Evolutionary conservation across 106 monocot genomes (phyloP).

Genomic region (Dioscorea zingiberensis): DNA sequence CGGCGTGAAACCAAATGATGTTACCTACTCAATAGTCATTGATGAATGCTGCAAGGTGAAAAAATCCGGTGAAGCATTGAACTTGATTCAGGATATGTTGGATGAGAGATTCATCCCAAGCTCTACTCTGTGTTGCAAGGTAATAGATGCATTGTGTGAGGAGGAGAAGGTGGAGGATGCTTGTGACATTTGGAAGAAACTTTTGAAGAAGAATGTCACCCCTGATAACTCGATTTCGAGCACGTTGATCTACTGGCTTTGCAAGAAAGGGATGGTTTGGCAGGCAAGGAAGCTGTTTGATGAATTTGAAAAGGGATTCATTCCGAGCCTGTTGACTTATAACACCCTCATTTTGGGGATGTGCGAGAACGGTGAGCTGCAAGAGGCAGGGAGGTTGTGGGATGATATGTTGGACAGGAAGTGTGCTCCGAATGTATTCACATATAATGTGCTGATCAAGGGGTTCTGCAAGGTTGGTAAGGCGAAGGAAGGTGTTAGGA

Average conservation of each 20-base stretch:
- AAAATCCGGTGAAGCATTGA: constrained; percentile 60
- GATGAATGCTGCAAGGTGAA: constrained; percentile 43
- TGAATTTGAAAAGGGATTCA: constrained; percentile 57
- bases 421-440: constrained; percentile 57
- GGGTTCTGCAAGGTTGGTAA: constrained; percentile 60
- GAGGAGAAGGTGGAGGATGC: constrained; percentile 68
- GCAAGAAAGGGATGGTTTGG: constrained; percentile 50
- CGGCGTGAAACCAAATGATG: constrained; percentile 41
- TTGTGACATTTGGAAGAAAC: constrained; percentile 56
- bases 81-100: constrained; percentile 61
- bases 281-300: constrained; percentile 59
- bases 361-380: constrained; percentile 78
- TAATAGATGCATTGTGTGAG: constrained; percentile 68
- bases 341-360: constrained; percentile 67
- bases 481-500: constrained; percentile 39
- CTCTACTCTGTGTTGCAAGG: constrained; percentile 55
- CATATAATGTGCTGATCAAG: constrained; percentile 69
- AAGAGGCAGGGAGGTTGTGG: constrained; percentile 80
- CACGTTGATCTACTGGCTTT: constrained; percentile 80
- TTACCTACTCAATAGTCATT: constrained; percentile 64
- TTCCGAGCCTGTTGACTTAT: constrained; percentile 53
- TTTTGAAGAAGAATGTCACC: constrained; percentile 52
- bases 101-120: constrained; percentile 39
- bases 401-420: constrained; percentile 77
- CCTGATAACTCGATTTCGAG: constrained; percentile 68